phyloP scores from a whole-genome alignment of 306 rosid genomes.

The Psophocarpus tetragonolobus region DNA sequence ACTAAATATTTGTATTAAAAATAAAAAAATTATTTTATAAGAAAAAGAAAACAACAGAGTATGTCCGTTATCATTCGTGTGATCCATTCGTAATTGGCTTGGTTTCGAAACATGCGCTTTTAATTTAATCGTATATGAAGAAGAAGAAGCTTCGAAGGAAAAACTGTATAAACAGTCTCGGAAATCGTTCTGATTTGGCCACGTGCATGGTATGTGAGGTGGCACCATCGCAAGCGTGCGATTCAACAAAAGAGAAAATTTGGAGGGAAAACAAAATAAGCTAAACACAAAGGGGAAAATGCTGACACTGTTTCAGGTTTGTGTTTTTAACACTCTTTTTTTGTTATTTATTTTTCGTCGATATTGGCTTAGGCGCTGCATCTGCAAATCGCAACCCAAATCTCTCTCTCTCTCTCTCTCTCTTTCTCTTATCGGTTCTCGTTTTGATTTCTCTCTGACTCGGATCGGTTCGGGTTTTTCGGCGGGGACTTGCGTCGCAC shows the following conservation, averaged over 20 bases:
- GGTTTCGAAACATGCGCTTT: too few species aligned
- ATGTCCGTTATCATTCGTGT: too few species aligned
- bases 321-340: background rate
- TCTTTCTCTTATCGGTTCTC: background rate
- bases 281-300: background rate
- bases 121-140: too few species aligned
- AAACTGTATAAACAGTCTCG: constrained; percentile 34
- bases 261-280: constrained; percentile 32
- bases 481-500: constrained; percentile 34
- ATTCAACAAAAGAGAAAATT: background rate
- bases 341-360: background rate
- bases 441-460: background rate
- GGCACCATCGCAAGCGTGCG: constrained; percentile 6
- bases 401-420: background rate
- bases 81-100: too few species aligned
- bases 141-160: too few species aligned
- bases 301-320: background rate
- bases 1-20: too few species aligned
- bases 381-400: constrained; percentile 29
- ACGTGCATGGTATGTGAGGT: background rate
- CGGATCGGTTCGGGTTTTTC: constrained; percentile 25
- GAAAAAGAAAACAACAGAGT: too few species aligned
- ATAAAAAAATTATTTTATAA: too few species aligned
- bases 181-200: background rate
- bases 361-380: constrained; percentile 10